These are phyloP conservation scores for Diplodia scrobiculata DNA, from an alignment of 2,329 filamentous ascomycete genomes.

Conservation along the genomic window DNA sequence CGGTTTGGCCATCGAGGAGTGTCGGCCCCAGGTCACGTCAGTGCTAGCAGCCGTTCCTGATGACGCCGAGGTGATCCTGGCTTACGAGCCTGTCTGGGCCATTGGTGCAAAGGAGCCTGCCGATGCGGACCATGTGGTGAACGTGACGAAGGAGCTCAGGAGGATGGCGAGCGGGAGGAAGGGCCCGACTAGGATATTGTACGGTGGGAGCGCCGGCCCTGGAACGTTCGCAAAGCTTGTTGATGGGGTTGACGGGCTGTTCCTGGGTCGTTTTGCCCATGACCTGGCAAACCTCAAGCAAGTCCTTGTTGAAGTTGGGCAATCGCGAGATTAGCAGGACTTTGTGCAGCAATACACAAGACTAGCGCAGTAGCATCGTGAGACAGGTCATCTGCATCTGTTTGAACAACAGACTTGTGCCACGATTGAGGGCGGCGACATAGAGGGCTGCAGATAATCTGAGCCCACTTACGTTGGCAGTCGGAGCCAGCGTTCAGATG, in stretches of 20 bases:
- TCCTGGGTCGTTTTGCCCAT: slow-evolving; percentile 79
- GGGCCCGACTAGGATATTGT: slow-evolving; percentile 69
- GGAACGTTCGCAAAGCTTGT: slow-evolving; percentile 70
- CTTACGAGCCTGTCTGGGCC: slow-evolving; percentile 88
- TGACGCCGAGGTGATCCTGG: slow-evolving; percentile 70
- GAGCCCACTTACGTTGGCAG: too few relatives aligned
- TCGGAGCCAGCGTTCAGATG: too few relatives aligned
- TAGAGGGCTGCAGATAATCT: too few relatives aligned
- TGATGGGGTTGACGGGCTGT: slow-evolving; percentile 74
- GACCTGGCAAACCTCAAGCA: slow-evolving; percentile 70
- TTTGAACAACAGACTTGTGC: neutral
- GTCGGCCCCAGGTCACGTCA: slow-evolving; percentile 64
- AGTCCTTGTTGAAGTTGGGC: slow-evolving; percentile 71
- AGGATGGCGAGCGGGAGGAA: slow-evolving; percentile 56
- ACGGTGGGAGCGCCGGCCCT: slow-evolving; percentile 80
- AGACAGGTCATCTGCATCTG: neutral
- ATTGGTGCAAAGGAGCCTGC: slow-evolving; percentile 76
- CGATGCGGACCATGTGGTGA: slow-evolving; percentile 69
- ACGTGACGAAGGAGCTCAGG: slow-evolving; percentile 67
- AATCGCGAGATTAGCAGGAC: slow-evolving; percentile 34
- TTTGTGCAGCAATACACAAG: slow-evolving; percentile 1
- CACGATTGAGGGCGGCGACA: neutral
- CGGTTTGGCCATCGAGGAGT: slow-evolving; percentile 65
- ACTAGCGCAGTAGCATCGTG: neutral
- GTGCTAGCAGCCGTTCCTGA: slow-evolving; percentile 64